These are phyloP conservation scores for Phytophthora pluvialis DNA, from an alignment of 352 stramenopile genomes.

Conservation along the genomic window DNA sequence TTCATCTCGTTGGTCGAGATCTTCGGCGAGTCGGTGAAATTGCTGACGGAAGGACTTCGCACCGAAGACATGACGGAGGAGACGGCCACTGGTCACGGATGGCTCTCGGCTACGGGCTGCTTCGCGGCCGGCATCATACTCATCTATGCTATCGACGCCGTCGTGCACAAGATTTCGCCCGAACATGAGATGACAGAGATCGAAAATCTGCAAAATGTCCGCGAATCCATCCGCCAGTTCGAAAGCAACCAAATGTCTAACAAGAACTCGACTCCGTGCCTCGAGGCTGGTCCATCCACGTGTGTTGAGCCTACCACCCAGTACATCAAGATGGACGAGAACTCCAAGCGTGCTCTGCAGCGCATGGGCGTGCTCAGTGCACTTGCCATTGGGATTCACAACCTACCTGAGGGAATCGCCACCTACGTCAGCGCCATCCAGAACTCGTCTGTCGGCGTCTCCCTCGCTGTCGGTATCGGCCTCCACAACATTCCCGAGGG, in stretches of 20 bases:
- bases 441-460: constrained; percentile 90
- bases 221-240: constrained; percentile 40
- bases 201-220: constrained; percentile 40
- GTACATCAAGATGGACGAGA: constrained; percentile 41
- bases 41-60: constrained; percentile 42
- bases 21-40: constrained; percentile 46
- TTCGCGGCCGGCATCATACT: constrained; percentile 86
- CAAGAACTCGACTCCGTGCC: constrained; percentile 9
- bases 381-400: constrained; percentile 94
- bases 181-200: constrained; percentile 38
- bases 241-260: constrained; percentile 24
- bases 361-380: constrained; percentile 93
- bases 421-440: constrained; percentile 93
- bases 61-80: constrained; percentile 40
- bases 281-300: constrained; percentile 33
- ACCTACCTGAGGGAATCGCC: constrained; percentile 95
- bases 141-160: constrained; percentile 53
- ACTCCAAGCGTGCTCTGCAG: constrained; percentile 54
- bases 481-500: constrained; percentile 98
- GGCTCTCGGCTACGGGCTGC: constrained; percentile 80
- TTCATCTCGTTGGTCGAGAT: constrained; percentile 60
- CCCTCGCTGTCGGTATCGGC: constrained; percentile 94
- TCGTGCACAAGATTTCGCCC: constrained; percentile 50
- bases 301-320: constrained; percentile 6
- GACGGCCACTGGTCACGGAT: constrained; percentile 56